phyloP scores from a whole-genome alignment of 768 basidiomycete species.

The Collybia sp. region DNA sequence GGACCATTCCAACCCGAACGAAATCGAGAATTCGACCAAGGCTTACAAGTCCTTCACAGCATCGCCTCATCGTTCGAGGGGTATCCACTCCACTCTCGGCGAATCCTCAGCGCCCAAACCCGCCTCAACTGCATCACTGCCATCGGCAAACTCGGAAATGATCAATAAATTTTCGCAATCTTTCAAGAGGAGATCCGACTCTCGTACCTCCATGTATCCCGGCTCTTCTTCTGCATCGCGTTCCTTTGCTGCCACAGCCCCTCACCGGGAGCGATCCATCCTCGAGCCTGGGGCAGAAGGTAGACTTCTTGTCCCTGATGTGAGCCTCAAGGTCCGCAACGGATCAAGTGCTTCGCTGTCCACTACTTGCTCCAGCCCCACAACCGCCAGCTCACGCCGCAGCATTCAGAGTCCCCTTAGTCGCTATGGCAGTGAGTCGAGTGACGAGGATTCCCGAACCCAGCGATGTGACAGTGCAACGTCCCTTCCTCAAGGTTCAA shows the following conservation, averaged over 20 bases:
- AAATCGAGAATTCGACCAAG: constrained; percentile 15
- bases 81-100: constrained; percentile 44
- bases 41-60: constrained; percentile 44
- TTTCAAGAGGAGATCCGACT: constrained; percentile 51
- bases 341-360: constrained; percentile 33
- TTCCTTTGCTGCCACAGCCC: constrained; percentile 27
- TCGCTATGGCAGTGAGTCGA: constrained; percentile 14
- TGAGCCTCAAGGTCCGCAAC: constrained; percentile 33
- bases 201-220: constrained; percentile 33
- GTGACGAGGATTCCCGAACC: constrained; percentile 24
- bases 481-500: constrained; percentile 17
- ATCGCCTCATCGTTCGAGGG: constrained; percentile 42
- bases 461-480: constrained; percentile 15
- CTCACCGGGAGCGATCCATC: constrained; percentile 47
- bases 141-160: constrained; percentile 37
- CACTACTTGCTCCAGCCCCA: constrained; percentile 22
- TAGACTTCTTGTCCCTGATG: constrained; percentile 48
- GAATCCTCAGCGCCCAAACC: constrained; percentile 16
- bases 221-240: constrained; percentile 28
- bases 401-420: constrained; percentile 31
- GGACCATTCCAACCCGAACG: constrained; percentile 23
- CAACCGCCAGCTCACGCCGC: constrained; percentile 12
- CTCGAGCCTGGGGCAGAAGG: constrained; percentile 61
- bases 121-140: constrained; percentile 10
- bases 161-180: constrained; percentile 52